These are phyloP conservation scores for Pulveroboletus ravenelii DNA, from an alignment of 768 basidiomycete species.

Conservation along the genomic window DNA sequence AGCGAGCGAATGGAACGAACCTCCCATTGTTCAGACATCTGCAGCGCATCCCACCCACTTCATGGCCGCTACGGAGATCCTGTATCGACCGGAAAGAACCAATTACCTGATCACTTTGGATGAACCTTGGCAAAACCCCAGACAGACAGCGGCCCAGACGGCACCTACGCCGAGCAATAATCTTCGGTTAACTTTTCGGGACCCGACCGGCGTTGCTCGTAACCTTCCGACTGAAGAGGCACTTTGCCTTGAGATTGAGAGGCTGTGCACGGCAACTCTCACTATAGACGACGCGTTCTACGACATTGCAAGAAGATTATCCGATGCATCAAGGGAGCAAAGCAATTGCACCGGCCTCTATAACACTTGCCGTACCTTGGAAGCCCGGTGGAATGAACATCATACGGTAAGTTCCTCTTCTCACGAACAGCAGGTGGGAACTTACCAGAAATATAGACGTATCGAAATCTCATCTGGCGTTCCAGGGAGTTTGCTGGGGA, in stretches of 20 bases:
- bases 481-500: conserved; percentile 20
- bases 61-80: conserved; percentile 8
- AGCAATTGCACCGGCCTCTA: conserved; percentile 8
- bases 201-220: not conserved
- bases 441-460: conserved; percentile 6
- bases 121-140: not conserved
- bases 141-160: not conserved
- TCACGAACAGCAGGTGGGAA: not conserved
- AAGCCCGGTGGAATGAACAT: conserved; percentile 15
- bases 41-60: not conserved
- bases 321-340: conserved; percentile 8
- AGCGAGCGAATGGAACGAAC: not conserved
- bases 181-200: not conserved
- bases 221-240: conserved; percentile 10
- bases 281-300: conserved; percentile 16
- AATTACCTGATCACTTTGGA: not conserved
- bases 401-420: conserved; percentile 1
- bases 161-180: not conserved
- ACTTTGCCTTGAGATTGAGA: conserved; percentile 15
- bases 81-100: not conserved
- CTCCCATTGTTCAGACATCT: not conserved
- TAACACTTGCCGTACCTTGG: conserved; percentile 7
- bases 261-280: conserved; percentile 12
- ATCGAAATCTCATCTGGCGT: conserved; percentile 15
- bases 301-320: conserved; percentile 8